Evolutionary conservation across 176 grass and related monocot species (phyloP).

Genomic region (Zizania latifolia): DNA sequence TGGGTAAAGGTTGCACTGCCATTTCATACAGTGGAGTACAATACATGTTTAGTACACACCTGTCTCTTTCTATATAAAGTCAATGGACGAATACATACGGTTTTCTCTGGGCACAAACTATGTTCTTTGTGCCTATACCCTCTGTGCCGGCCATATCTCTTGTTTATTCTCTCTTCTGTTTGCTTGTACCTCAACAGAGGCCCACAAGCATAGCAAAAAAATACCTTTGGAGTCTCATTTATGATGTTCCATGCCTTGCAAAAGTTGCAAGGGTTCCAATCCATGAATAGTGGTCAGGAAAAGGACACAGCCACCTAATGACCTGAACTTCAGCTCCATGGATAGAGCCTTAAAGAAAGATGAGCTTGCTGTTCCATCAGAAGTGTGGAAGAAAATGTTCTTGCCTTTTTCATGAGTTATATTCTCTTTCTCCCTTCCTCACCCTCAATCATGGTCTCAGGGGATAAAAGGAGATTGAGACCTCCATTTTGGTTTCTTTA

Average conservation of each 20-base stretch:
- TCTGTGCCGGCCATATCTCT: conserved; percentile 30
- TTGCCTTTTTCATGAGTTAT: conserved; percentile 32
- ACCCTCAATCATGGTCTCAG: background rate
- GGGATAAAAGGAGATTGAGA: conserved; percentile 27
- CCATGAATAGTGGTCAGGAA: conserved; percentile 54
- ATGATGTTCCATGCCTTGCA: conserved; percentile 42
- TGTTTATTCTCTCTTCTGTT: conserved; percentile 51
- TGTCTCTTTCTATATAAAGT: conserved; percentile 58
- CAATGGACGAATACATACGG: conserved; percentile 64
- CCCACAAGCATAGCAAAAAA: conserved; percentile 36
- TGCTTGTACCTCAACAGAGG: conserved; percentile 43
- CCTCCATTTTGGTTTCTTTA: conserved; percentile 17
- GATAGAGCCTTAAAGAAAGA: conserved; percentile 32
- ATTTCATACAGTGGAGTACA: background rate
- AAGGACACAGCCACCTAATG: conserved; percentile 37
- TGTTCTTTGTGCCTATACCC: conserved; percentile 43
- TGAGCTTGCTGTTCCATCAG: conserved; percentile 24
- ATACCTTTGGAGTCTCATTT: conserved; percentile 34
- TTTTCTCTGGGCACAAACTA: conserved; percentile 40
- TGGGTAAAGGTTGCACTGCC: conserved; percentile 8
- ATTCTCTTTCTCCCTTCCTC: background rate
- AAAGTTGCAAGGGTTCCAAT: conserved; percentile 58
- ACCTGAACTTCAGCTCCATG: conserved; percentile 30
- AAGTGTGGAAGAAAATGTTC: conserved; percentile 16
- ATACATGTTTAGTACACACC: conserved; percentile 28